A percentile compares a stretch with the other conserved stretches of the same genome.
These are phyloP conservation scores for Fusarium piperis DNA, from an alignment of 2,329 filamentous ascomycete genomes.

Conservation along the genomic window DNA sequence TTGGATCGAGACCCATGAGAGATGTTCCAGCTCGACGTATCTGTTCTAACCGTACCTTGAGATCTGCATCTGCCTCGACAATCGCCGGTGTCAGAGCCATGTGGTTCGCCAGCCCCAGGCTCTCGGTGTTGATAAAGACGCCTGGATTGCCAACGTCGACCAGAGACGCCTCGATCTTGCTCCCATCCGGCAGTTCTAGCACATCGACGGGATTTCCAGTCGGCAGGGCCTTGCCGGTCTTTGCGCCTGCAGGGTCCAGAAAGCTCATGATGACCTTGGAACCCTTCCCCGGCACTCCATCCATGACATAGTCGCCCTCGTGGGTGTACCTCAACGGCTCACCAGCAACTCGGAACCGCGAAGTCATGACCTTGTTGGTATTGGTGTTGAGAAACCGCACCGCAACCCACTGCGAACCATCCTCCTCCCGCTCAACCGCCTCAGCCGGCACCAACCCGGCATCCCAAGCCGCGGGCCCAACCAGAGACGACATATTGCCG, in stretches of 20 bases:
- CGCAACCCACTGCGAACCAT: constrained; percentile 50
- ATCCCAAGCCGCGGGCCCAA: constrained; percentile 64
- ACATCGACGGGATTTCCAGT: constrained; percentile 65
- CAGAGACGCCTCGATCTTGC: constrained; percentile 61
- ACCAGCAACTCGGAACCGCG: constrained; percentile 63
- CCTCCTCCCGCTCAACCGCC: constrained; percentile 25
- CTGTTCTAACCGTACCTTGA: constrained; percentile 60
- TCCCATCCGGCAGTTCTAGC: constrained; percentile 51
- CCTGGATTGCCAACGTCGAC: constrained; percentile 73
- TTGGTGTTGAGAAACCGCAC: constrained; percentile 77
- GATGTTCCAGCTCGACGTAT: constrained; percentile 67
- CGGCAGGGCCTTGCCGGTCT: constrained; percentile 62
- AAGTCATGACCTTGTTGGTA: constrained; percentile 70
- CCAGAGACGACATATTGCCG: constrained; percentile 76
- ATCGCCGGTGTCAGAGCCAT: constrained; percentile 63
- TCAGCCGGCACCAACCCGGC: constrained; percentile 39
- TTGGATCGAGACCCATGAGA: constrained; percentile 67
- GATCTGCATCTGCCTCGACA: constrained; percentile 56
- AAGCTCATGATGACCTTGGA: constrained; percentile 70
- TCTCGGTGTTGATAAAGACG: constrained; percentile 66
- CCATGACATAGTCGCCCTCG: constrained; percentile 67
- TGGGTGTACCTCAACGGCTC: constrained; percentile 43
- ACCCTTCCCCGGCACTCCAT: constrained; percentile 69
- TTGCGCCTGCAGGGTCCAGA: constrained; percentile 68
- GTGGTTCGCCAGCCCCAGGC: constrained; percentile 58